phyloP scores from a whole-genome alignment of 208 protist species.

The Leishmania amazonensis region DNA sequence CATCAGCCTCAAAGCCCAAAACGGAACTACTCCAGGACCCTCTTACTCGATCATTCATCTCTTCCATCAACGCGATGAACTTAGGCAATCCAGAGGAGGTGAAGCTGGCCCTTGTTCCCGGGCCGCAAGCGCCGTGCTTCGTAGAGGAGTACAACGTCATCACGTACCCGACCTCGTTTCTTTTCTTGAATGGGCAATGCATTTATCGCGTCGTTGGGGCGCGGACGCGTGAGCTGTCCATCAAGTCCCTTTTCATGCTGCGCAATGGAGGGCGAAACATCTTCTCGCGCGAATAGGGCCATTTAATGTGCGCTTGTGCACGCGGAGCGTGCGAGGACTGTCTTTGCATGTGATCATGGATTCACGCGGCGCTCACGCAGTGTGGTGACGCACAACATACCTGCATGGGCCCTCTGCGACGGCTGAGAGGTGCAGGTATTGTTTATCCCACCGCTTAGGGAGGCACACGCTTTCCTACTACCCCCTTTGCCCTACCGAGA shows the following conservation, averaged over 20 bases:
- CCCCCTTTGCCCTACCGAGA: not conserved
- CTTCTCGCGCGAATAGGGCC: slow-evolving; percentile 57
- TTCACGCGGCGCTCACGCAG: not conserved
- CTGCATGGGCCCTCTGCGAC: not conserved
- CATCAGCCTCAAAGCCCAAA: not conserved
- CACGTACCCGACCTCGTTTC: slow-evolving; percentile 72
- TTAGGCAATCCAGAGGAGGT: slow-evolving; percentile 76
- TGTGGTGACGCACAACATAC: not conserved
- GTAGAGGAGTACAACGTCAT: slow-evolving; percentile 76
- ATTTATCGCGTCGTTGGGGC: slow-evolving; percentile 73
- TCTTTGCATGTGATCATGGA: not conserved
- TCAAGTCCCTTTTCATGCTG: slow-evolving; percentile 85
- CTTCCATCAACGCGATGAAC: slow-evolving; percentile 79
- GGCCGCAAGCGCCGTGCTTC: slow-evolving; percentile 54
- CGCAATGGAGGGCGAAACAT: slow-evolving; percentile 74
- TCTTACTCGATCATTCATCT: slow-evolving; percentile 76
- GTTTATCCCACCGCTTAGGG: not conserved
- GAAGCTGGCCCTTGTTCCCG: slow-evolving; percentile 78
- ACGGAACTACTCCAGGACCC: slow-evolving; percentile 47
- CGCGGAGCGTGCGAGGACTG: not conserved
- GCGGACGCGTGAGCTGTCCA: slow-evolving; percentile 69
- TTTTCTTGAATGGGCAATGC: slow-evolving; percentile 76
- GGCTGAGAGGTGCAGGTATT: not conserved
- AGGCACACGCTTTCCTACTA: not conserved
- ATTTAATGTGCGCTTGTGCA: not conserved